A percentile compares a stretch with the other conserved stretches of the same genome.
Evolutionary conservation across 352 stramenopile species (phyloP).

Genomic region (Phytophthora citrophthora): DNA sequence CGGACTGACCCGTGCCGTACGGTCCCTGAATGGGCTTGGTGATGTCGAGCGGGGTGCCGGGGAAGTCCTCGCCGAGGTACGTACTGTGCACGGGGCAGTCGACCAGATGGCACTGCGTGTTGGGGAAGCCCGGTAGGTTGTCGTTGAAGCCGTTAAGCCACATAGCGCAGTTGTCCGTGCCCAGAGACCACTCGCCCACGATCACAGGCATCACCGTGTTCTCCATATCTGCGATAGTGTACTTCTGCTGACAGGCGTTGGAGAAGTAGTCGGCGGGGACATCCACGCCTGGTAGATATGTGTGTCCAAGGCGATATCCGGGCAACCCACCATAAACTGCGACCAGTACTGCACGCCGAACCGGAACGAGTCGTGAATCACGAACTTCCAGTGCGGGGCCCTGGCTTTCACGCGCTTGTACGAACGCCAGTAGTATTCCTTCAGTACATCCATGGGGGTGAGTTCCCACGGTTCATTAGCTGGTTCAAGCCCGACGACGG

Average conservation of each 20-base stretch:
- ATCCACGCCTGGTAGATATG: slow-evolving; percentile 95
- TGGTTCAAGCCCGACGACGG: slow-evolving; percentile 90
- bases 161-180: neutral
- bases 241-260: neutral
- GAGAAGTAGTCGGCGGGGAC: slow-evolving; percentile 63
- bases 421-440: slow-evolving; percentile 95
- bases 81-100: neutral
- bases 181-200: neutral
- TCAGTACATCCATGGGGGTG: slow-evolving; percentile 89
- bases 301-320: slow-evolving; percentile 94
- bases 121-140: neutral
- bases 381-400: slow-evolving; percentile 94
- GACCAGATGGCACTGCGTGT: neutral
- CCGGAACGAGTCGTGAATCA: slow-evolving; percentile 91
- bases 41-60: neutral
- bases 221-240: neutral
- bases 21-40: neutral
- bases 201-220: neutral
- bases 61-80: neutral
- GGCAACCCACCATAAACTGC: slow-evolving; percentile 77
- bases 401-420: slow-evolving; percentile 93
- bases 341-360: slow-evolving; percentile 27
- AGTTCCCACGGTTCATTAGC: slow-evolving; percentile 96
- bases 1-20: neutral
- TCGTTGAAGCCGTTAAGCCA: neutral